A percentile compares a stretch with the other conserved stretches of the same genome.
phyloP scores from a whole-genome alignment of 2,329 filamentous ascomycete species.

The Sarocladium brachiariae region DNA sequence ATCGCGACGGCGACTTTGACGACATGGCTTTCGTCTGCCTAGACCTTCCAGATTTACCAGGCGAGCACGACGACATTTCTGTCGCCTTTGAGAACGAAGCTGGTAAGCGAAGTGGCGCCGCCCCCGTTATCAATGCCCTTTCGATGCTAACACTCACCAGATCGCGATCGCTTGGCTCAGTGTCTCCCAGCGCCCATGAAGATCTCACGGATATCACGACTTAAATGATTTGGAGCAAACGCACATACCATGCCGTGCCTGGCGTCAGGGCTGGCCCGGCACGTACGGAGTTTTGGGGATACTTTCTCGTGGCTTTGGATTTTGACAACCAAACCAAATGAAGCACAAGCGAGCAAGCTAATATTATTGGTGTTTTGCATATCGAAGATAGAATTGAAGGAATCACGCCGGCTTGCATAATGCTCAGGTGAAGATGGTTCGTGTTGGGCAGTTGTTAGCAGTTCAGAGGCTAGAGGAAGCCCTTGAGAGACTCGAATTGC shows the following conservation, averaged over 20 bases:
- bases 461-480: too few relatives aligned
- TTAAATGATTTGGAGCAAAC: constrained; percentile 8
- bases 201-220: constrained; percentile 22
- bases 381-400: neutral
- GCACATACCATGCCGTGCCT: neutral
- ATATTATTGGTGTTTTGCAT: neutral
- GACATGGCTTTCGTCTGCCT: constrained; percentile 74
- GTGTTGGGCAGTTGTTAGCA: too few relatives aligned
- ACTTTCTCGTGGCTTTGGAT: neutral
- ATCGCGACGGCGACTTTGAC: constrained; percentile 43
- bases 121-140: too few relatives aligned
- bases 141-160: constrained; percentile 28
- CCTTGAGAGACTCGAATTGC: too few relatives aligned
- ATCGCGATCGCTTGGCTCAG: constrained; percentile 45
- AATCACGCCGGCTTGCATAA: too few relatives aligned
- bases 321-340: neutral
- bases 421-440: too few relatives aligned
- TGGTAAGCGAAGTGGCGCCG: too few relatives aligned
- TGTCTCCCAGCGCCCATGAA: constrained; percentile 53
- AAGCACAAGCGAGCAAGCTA: constrained; percentile 2
- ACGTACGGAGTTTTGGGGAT: constrained; percentile 6
- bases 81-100: constrained; percentile 75
- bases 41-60: constrained; percentile 81
- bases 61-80: constrained; percentile 86
- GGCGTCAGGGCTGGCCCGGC: neutral